Base-by-base conservation (phyloP, 2,329 filamentous ascomycete species). In the Cladosporium oxysporum region DNA sequence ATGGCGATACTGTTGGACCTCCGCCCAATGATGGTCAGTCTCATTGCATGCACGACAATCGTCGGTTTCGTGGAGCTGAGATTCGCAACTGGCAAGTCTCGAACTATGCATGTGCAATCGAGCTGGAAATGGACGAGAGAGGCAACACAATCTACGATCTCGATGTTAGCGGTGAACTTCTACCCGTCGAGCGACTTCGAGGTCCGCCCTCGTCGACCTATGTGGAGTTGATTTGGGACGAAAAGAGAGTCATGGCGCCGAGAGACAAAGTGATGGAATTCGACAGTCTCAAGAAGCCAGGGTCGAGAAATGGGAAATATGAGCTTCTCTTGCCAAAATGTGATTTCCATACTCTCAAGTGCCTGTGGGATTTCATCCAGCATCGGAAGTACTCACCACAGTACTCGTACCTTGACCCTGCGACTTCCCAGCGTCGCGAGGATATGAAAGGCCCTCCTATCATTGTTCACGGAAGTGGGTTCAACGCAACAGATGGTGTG, bases 141-240 rank as follows among this genome's bases (percentile, higher is more conserved):
- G 79, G 79, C 65, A 69, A 72, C 50, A 75, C 74, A 5, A 73
- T 80, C 26, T 73, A 74, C 55, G 71, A 78, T 31, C 75, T 76
- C 65, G 73, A 72, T 50, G 65, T 68, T 1, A 71, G 73, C 23
- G 70, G 73, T 47, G 68, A 73, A 21, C 71, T 80, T 12, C 72
- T 72, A 33, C 69, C 72, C 26, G 67, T 74, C 14, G 70, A 72
- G 14, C 73, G 79, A 23, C 70, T 72, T 6, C 67, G 70, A 31
- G 70, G 73, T 0, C 69, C 71, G 7, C 74, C 77, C 2, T 76
- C 76, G 10, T 64, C 68, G 1, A 73, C 76, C 5, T 78, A 76
- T 29, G 71, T 77, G 23, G 79, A 81, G 67, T 74, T 81, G 52
- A 63, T 81, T 41, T 78, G 75, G 71, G 68, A 75, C 5, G 74